Conservation (phyloP, 371 early-diverging fungal genomes). For the Syncephalis plumigaleata region DNA sequence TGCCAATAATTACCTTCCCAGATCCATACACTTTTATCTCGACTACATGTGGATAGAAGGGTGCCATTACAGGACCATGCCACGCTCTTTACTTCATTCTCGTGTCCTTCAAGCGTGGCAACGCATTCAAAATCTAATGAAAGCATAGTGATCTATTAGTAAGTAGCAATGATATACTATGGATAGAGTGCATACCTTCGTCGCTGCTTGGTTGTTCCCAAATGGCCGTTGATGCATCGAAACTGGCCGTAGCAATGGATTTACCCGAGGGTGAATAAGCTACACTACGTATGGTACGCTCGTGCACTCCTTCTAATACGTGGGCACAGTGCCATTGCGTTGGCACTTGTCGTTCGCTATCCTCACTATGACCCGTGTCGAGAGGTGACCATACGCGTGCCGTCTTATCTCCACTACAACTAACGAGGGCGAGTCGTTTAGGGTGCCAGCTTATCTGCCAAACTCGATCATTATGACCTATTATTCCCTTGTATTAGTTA, state of each 20-base stretch:
- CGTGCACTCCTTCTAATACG: constrained; percentile 70
- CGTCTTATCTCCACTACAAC: constrained; percentile 75
- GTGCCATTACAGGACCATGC: constrained; percentile 70
- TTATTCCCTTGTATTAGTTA: neutral
- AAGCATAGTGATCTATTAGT: too few species aligned
- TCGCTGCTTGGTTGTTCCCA: constrained; percentile 50
- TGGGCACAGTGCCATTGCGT: constrained; percentile 56
- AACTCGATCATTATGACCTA: constrained; percentile 78
- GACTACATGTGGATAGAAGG: constrained; percentile 78
- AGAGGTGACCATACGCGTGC: constrained; percentile 65
- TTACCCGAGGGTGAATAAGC: constrained; percentile 64
- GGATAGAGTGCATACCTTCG: too few species aligned
- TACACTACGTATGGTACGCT: constrained; percentile 74
- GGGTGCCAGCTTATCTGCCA: constrained; percentile 91
- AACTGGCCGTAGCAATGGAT: constrained; percentile 76
- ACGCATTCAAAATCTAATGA: constrained; percentile 78
- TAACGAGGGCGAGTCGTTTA: constrained; percentile 45
- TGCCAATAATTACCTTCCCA: constrained; percentile 93
- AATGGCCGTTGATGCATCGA: constrained; percentile 83
- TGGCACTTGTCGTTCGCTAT: constrained; percentile 3
- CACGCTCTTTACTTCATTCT: constrained; percentile 92
- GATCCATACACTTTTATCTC: constrained; percentile 96
- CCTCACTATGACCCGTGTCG: constrained; percentile 6
- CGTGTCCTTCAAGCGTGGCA: constrained; percentile 94
- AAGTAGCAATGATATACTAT: too few species aligned